Evolutionary conservation across 148 eudicot species (phyloP), one percentile per base, ranked within the genome.

Genomic region (Vaccinium myrtillus): DNA sequence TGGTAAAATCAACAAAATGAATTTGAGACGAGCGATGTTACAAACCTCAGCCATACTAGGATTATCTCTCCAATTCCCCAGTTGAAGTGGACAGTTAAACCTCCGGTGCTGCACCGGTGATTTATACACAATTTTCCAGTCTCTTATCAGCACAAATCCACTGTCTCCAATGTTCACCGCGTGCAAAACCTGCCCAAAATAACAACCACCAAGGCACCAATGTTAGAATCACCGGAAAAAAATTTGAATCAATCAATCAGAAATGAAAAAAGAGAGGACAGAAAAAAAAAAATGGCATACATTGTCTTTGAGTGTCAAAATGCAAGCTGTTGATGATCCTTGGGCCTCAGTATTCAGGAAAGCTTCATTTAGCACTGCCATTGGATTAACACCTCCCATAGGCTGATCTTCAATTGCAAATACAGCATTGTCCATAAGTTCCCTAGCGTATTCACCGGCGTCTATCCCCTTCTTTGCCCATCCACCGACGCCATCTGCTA

Each of bases 291-390:
- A 49, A 76, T 0, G 54, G 12, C 78, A 21, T 82, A 82, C 78
- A 32, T 82, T 2, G 84, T 21, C 19, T 4, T 15, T 23, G 1
- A 82, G 84, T 4, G 78, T 18, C 9, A 82, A 13, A 21, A 82
- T 30, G 78, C 78, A 82, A 82, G 79, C 84, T 19, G 84, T 82
- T 54, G 84, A 82, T 67, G 84, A 82, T 71, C 84, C 84, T 71
- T 73, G 36, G 30, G 67, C 65, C 39, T 82, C 10, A 14, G 84
- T 71, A 1, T 71, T 73, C 16, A 18, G 36, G 55, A 11, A 82
- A 71, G 78, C 84, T 54, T 82, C 65, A 30, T 70, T 51, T 7
- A 82, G 21, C 19, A 73, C 65, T 2, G 0, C 4, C 5, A 15
- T 30, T 3, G 43, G 84, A 82, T 82, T 46, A 8, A 70, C 77